phyloP scores from a whole-genome alignment of 2,329 filamentous ascomycete genomes.

The Phyllosticta citriasiana region DNA sequence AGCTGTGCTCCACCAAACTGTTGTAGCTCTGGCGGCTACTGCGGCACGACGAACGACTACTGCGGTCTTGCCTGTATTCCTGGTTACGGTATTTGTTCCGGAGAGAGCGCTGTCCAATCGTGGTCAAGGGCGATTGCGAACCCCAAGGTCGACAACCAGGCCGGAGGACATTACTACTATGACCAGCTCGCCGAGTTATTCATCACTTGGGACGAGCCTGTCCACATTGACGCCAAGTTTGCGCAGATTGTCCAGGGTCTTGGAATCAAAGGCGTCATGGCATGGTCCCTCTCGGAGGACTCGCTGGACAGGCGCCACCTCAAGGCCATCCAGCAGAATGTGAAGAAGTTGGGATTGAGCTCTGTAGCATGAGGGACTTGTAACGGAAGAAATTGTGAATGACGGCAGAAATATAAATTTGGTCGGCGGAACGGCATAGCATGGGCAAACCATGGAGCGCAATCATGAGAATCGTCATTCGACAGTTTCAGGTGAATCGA shows the following conservation, averaged over 20 bases:
- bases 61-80: constrained; percentile 25
- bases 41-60: constrained; percentile 19
- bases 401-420: not conserved
- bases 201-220: constrained; percentile 64
- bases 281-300: constrained; percentile 66
- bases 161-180: constrained; percentile 60
- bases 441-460: not conserved
- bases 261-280: constrained; percentile 60
- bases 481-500: not conserved
- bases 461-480: not conserved
- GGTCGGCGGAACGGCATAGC: not conserved
- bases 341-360: not conserved
- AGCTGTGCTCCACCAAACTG: constrained; percentile 20
- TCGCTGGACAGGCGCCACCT: constrained; percentile 20
- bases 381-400: not conserved
- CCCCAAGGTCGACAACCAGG: constrained; percentile 46
- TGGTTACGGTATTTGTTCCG: constrained; percentile 29
- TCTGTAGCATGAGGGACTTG: not conserved
- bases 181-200: constrained; percentile 50
- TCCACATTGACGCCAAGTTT: constrained; percentile 53
- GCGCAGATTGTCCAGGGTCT: constrained; percentile 46
- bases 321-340: constrained; percentile 1
- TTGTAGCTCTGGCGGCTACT: constrained; percentile 25
- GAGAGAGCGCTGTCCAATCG: constrained; percentile 34
- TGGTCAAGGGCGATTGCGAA: constrained; percentile 46